Evolutionary conservation across 345 rosid species (phyloP).

Genomic region (Citrus hindsii): DNA sequence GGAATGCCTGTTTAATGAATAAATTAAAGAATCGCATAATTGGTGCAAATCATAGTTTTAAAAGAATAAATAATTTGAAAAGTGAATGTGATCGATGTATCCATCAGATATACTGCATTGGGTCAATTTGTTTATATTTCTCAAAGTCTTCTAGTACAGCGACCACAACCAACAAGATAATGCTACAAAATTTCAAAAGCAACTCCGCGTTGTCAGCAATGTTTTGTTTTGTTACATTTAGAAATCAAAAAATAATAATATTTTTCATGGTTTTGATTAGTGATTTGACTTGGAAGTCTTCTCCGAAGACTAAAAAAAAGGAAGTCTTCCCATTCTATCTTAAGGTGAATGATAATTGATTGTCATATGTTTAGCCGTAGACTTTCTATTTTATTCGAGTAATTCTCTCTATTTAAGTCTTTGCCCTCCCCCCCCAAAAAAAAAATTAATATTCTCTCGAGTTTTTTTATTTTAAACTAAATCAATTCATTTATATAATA

Average conservation of each 20-base stretch:
- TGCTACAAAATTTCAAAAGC: neutral
- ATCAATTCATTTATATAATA: neutral
- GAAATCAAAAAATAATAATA: neutral
- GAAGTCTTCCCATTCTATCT: neutral
- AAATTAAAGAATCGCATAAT: neutral
- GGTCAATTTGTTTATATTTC: slow-evolving; percentile 21
- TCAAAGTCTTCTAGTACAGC: neutral
- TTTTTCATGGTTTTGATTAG: neutral
- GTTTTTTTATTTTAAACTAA: neutral
- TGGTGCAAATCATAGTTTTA: neutral
- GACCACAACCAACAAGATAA: slow-evolving; percentile 3
- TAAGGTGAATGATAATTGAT: neutral
- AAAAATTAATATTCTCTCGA: neutral
- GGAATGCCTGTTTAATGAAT: neutral
- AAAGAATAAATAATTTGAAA: too few species aligned
- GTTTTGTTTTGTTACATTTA: neutral
- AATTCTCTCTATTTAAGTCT: neutral
- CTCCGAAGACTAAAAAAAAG: neutral
- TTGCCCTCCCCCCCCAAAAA: neutral
- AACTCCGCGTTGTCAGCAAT: slow-evolving; percentile 18
- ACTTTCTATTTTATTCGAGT: neutral
- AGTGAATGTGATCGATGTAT: too few species aligned
- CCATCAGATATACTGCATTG: neutral
- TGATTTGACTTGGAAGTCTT: slow-evolving; percentile 37
- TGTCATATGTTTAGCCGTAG: neutral